Evolutionary conservation across 2,329 filamentous ascomycete genomes (phyloP), one percentile per base, ranked within the genome.

Genomic region (Cyphellophora attinorum): DNA sequence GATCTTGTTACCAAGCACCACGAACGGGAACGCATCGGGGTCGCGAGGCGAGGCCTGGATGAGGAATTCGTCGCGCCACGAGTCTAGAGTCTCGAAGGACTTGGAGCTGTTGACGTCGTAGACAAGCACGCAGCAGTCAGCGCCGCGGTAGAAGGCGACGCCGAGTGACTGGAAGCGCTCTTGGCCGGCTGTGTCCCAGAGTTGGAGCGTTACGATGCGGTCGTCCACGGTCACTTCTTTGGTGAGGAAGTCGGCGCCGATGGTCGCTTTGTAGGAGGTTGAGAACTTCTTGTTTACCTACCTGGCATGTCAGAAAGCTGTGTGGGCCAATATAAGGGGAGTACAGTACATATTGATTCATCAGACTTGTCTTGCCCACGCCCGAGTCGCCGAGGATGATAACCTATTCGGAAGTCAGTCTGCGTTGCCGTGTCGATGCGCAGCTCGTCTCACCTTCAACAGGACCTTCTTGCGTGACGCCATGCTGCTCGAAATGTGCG

Each of bases 271-370:
- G 78, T 98, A 98, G 69, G 88, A 95, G 50, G 88, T 89, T 60
- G 88, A 95, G 71, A 98, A 98, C 63, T 98, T 96, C 70, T 98
- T 98, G 73, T 98, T 98, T 75, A 98, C 89, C 89, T 96, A 50
- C 5, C 5, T 13, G 19, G 34, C 35, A 29, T n/a, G 13, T 14
- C 15, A 17, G 3, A 8, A 18, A n/a, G 12, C n/a, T 11, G n/a
- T 11, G 29, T 4, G 29, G 15, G 6, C 13, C 13, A 25, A 27
- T 13, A 32, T 29, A 11, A 27, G 41, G 51, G 3, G 8, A 17
- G 19, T 50, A 50, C 14, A 29, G 15, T 78, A 96, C 91, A 84
- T 96, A 98, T 96, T 98, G 91, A 69, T 98, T 98, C 91, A 98
- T 98, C 76, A 98, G 79, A 65, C 86, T 95, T 42, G 91, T 98